Conservation (phyloP, 805 yeast species). For the Saccharomycopsis sp. region DNA sequence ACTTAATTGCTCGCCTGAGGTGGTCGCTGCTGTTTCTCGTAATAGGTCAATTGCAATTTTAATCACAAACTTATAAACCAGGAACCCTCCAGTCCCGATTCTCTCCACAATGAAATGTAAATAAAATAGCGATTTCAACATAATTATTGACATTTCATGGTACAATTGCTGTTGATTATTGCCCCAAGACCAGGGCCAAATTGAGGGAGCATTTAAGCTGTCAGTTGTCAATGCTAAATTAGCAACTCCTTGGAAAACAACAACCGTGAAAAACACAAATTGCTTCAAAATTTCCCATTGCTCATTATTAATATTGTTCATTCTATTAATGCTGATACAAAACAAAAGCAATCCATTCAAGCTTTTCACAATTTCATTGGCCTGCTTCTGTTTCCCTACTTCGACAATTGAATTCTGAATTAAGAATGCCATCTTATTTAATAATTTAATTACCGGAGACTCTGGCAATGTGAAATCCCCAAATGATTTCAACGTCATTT, state of each 20-base stretch:
- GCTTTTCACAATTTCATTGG: not conserved
- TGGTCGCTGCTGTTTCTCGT: not conserved
- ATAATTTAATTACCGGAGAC: slow-evolving; percentile 9
- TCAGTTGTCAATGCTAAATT: slow-evolving; percentile 2
- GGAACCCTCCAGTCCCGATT: slow-evolving; percentile 26
- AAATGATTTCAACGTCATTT: slow-evolving; percentile 8
- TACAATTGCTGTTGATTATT: not conserved
- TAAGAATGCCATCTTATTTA: slow-evolving; percentile 12
- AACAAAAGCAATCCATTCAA: slow-evolving; percentile 4
- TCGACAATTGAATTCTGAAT: not conserved
- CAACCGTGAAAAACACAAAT: slow-evolving; percentile 16
- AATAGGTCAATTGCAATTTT: not conserved
- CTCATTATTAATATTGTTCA: not conserved
- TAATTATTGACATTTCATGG: slow-evolving; percentile 4
- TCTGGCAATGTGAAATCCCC: not conserved
- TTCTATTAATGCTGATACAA: not conserved
- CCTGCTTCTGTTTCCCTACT: not conserved
- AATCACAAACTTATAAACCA: slow-evolving; percentile 18
- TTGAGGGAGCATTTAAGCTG: not conserved
- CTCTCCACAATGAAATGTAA: slow-evolving; percentile 25
- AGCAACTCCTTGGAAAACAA: slow-evolving; percentile 23
- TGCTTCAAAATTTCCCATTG: slow-evolving; percentile 12
- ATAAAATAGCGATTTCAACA: slow-evolving; percentile 22
- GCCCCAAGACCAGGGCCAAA: not conserved
- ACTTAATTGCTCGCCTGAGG: slow-evolving; percentile 10